phyloP scores from a whole-genome alignment of 78 protist genomes.

The Speleostelium caveatum region DNA sequence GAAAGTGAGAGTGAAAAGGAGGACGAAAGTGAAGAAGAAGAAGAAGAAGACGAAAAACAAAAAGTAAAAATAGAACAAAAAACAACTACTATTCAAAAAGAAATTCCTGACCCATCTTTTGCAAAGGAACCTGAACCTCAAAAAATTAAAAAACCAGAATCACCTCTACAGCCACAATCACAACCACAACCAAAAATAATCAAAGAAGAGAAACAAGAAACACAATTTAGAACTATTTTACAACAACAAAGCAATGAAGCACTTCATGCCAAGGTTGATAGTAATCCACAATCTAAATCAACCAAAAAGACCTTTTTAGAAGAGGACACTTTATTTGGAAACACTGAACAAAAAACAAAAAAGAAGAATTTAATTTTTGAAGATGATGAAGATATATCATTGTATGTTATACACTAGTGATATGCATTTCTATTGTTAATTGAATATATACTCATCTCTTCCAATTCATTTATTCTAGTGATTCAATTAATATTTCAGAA shows the following conservation, averaged over 20 bases:
- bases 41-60: neutral
- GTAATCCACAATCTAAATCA: neutral
- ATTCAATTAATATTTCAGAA: conserved; percentile 8
- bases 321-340: conserved; percentile 51
- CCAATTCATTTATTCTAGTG: neutral
- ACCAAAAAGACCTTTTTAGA: conserved; percentile 1
- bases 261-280: neutral
- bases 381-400: conserved; percentile 35
- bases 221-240: neutral
- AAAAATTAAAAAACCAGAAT: conserved; percentile 13
- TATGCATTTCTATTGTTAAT: no score
- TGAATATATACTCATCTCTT: no score
- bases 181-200: no score
- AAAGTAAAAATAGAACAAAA: neutral
- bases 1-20: neutral
- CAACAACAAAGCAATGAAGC: neutral
- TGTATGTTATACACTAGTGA: conserved; percentile 11
- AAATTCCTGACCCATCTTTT: no score
- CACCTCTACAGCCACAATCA: neutral
- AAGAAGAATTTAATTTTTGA: conserved; percentile 29
- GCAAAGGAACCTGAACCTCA: neutral
- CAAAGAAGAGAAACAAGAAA: no score
- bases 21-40: neutral
- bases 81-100: neutral
- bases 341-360: neutral